Conservation (phyloP, 2,329 filamentous ascomycete species). For the Sordariomycetes sp. region DNA sequence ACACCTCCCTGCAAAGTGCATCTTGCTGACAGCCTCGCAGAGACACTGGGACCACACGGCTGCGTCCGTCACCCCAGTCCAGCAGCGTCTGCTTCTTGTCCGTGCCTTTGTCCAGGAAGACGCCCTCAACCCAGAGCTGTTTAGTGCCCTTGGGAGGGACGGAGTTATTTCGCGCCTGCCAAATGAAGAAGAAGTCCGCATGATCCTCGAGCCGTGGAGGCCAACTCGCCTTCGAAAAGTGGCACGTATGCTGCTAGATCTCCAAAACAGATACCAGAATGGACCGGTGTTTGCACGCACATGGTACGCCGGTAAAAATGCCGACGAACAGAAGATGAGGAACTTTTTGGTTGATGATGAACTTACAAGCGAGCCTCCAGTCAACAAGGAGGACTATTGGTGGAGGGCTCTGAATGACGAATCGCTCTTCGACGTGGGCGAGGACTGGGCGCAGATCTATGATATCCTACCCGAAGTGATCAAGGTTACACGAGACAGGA, state of each 20-base stretch:
- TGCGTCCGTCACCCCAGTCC: neutral
- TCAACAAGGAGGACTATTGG: neutral
- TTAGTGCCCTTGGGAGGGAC: neutral
- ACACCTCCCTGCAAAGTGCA: neutral
- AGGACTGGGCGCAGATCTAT: neutral
- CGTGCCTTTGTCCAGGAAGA: neutral
- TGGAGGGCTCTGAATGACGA: neutral
- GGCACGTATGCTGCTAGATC: neutral
- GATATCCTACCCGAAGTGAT: neutral
- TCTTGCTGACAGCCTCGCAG: neutral
- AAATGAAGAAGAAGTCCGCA: neutral
- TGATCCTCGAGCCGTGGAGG: neutral
- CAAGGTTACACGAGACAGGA: neutral
- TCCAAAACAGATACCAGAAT: neutral
- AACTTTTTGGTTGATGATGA: neutral
- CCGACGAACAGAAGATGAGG: conserved; percentile 1
- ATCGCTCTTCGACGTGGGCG: neutral
- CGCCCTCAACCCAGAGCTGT: neutral
- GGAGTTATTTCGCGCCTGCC: neutral
- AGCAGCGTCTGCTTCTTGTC: neutral
- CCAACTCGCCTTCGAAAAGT: neutral
- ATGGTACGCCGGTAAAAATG: neutral
- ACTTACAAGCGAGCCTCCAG: neutral
- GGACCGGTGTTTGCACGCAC: neutral
- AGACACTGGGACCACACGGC: neutral